Conservation (phyloP, 225 moss, liverwort and hornwort species). For the Antitrichia curtipendula region DNA sequence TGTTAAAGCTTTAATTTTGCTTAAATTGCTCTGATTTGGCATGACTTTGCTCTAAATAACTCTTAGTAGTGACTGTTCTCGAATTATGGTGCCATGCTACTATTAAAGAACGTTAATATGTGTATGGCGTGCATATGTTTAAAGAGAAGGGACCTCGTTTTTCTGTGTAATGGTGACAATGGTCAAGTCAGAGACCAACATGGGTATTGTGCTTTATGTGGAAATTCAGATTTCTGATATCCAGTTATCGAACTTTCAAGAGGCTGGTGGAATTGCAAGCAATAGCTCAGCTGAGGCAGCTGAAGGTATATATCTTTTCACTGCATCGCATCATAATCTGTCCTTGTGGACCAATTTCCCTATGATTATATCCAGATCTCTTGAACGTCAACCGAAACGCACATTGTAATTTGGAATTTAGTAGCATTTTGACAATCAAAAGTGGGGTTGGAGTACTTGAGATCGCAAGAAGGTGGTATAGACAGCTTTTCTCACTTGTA, state of each 20-base stretch:
- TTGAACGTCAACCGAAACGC: background rate
- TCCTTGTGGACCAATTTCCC: background rate
- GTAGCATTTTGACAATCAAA: background rate
- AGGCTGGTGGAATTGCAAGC: conserved; percentile 27
- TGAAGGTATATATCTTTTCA: background rate
- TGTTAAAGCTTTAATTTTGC: background rate
- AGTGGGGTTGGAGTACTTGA: background rate
- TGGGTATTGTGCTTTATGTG: background rate
- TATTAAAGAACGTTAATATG: background rate
- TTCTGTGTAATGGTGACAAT: background rate
- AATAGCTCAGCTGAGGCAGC: conserved; percentile 30
- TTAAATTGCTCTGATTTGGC: background rate
- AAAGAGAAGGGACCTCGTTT: background rate
- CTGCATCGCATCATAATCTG: background rate
- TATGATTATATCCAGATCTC: background rate
- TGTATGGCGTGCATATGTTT: background rate
- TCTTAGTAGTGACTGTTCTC: background rate
- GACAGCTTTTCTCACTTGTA: background rate
- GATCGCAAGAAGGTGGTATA: background rate
- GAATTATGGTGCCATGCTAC: background rate
- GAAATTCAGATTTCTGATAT: conserved; percentile 20
- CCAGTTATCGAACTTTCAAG: conserved; percentile 15
- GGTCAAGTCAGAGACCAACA: background rate
- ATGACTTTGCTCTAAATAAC: background rate
- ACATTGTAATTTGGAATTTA: background rate